Base-by-base conservation (phyloP, 257 asterid species). In the Leonotis leonurus region DNA sequence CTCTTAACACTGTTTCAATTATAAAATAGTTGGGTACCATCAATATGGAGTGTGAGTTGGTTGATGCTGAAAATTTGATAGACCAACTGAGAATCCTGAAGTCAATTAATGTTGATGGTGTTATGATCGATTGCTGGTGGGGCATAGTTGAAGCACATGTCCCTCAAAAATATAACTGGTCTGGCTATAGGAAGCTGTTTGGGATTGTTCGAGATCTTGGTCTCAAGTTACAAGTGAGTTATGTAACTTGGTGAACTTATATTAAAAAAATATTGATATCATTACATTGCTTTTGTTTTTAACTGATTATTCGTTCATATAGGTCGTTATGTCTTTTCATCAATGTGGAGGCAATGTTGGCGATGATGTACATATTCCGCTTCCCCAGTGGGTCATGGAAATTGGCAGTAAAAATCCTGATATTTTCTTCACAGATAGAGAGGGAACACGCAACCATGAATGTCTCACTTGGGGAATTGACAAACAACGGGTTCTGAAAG, bases 91-190 rank as follows among this genome's bases (percentile, higher is more conserved):
- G 52, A 76, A 60, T 55, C 40, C 80, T 87, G 58, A 87, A 87
- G 70, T 82, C 90, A 7, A 74, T 63, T 49, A 78, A 83, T 9
- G 85, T 82, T 45, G 96, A 85, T 44, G 94, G 95, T 18, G 86
- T 87, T 14, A 81, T 85, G 85, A 81, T 87, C 43, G 96, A 87
- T 66, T 87, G 96, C 68, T 87, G 96, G 96, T 87, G 96, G 94
- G 96, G 96, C 12, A 85, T 87, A 41, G 94, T 85, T 12, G 96
- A 87, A 73, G 79, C 85, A 2, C 75, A 60, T 62, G 27, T 60
- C 60, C 94, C 96, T 33, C 85, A 77, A 53, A 80, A 77, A 13
- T 87, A 87, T 67, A 81, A 85, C 32, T 87, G 96, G 96, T 67
- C 63, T 26, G 96, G 90, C 25, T 85, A 87, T 66, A 80, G 25